These are phyloP conservation scores for Diaporthe longicolla DNA, from an alignment of 2,329 filamentous ascomycete genomes.

Conservation along the genomic window DNA sequence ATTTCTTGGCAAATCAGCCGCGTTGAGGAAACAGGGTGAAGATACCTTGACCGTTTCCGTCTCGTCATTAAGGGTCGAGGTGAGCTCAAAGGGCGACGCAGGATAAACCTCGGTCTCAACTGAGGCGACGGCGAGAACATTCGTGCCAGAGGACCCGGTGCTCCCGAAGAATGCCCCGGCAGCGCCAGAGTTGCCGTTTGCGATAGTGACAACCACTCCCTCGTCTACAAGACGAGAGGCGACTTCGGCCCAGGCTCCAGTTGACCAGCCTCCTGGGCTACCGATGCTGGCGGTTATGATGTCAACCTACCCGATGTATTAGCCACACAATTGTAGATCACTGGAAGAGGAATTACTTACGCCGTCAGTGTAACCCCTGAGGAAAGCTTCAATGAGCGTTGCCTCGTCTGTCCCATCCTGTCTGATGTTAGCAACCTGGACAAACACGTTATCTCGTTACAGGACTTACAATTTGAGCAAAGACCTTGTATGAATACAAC, in stretches of 20 bases:
- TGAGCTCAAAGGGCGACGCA: conserved; percentile 41
- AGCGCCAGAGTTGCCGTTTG: conserved; percentile 61
- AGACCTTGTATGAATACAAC: conserved; percentile 22
- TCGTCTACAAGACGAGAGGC: conserved; percentile 58
- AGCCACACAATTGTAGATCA: not conserved
- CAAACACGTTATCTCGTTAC: not conserved
- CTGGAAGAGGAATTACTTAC: not conserved
- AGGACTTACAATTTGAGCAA: conserved; percentile 7
- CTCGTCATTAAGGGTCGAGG: conserved; percentile 33
- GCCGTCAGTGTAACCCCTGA: conserved; percentile 8
- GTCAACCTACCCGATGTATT: conserved; percentile 45
- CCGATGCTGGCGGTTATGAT: conserved; percentile 57
- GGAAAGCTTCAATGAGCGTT: conserved; percentile 25
- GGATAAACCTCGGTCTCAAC: conserved; percentile 49
- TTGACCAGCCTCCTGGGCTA: conserved; percentile 49
- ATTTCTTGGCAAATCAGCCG: fast-evolving
- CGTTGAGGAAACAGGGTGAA: not conserved
- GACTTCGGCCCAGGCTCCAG: conserved; percentile 52
- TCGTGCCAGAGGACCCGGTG: conserved; percentile 56
- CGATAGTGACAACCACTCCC: conserved; percentile 57
- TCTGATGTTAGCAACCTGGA: not conserved
- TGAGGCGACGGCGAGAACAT: conserved; percentile 60
- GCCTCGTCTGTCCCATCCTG: conserved; percentile 21
- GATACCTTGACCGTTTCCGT: conserved; percentile 34
- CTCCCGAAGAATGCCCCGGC: conserved; percentile 57